Conservation (phyloP, 2,329 filamentous ascomycete genomes). For the Phyllosticta paracitricarpa region DNA sequence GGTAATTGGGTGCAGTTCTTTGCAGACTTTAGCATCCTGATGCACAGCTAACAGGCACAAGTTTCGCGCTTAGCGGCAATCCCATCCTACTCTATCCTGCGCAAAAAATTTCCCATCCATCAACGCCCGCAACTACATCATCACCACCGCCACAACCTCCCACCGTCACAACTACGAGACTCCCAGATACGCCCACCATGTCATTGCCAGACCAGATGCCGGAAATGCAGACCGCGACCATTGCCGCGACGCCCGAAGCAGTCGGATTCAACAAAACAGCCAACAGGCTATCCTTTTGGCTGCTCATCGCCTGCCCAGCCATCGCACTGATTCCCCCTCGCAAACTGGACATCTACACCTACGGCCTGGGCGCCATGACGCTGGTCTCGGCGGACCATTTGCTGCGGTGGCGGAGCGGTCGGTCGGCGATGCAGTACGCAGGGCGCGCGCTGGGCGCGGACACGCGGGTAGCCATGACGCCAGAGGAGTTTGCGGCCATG, state of each 20-base stretch:
- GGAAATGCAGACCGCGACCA: background rate
- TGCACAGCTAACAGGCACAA: background rate
- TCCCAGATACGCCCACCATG: background rate
- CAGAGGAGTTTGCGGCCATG: background rate
- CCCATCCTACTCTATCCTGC: background rate
- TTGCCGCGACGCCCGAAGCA: background rate
- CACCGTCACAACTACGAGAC: background rate
- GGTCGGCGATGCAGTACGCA: slow-evolving; percentile 26
- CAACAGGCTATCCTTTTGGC: slow-evolving; percentile 39
- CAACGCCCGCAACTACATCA: background rate
- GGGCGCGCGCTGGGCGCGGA: background rate
- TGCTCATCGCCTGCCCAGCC: slow-evolving; percentile 43
- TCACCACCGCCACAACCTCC: background rate
- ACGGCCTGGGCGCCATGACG: slow-evolving; percentile 41
- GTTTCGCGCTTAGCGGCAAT: background rate
- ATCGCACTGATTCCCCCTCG: slow-evolving; percentile 49
- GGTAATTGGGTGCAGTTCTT: background rate
- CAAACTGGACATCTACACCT: slow-evolving; percentile 52
- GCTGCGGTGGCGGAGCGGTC: slow-evolving; percentile 30
- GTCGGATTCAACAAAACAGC: slow-evolving; percentile 19
- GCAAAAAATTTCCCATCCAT: background rate
- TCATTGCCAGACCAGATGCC: background rate
- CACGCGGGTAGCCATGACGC: background rate
- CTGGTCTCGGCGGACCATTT: slow-evolving; percentile 42
- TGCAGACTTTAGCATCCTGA: background rate